Conservation (phyloP, 73 alveolate species). For the Paramecium tetraurelia region DNA sequence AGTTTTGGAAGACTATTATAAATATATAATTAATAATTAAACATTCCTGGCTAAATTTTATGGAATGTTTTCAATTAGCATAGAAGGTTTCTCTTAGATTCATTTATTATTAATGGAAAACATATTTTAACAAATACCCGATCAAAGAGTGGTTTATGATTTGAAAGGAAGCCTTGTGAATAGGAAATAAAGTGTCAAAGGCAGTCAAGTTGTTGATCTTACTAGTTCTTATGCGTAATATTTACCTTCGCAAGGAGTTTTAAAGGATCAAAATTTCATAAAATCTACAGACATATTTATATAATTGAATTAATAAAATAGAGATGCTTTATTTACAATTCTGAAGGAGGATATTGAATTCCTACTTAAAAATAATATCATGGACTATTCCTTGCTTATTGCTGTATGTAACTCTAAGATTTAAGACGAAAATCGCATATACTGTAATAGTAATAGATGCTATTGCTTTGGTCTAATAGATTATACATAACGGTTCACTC, state of each 20-base stretch:
- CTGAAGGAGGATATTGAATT: not conserved
- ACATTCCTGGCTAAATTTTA: not conserved
- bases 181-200: not conserved
- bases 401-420: not conserved
- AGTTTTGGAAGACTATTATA: not conserved
- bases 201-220: not conserved
- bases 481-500: not conserved
- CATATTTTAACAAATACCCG: not conserved
- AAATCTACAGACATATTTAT: conserved; percentile 3
- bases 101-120: conserved; percentile 20
- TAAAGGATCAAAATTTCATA: not conserved
- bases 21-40: not conserved
- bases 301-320: not conserved
- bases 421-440: not conserved
- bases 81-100: conserved; percentile 13
- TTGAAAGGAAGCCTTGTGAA: conserved; percentile 6
- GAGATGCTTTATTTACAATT: not conserved
- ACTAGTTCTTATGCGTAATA: not conserved
- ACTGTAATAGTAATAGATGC: not conserved
- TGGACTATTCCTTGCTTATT: not conserved
- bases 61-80: not conserved
- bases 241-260: not conserved
- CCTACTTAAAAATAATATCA: not conserved
- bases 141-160: not conserved
- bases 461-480: not conserved